Evolutionary conservation across 306 rosid genomes (phyloP), one percentile per base, ranked within the genome.

Genomic region (Adenanthera pavonina): DNA sequence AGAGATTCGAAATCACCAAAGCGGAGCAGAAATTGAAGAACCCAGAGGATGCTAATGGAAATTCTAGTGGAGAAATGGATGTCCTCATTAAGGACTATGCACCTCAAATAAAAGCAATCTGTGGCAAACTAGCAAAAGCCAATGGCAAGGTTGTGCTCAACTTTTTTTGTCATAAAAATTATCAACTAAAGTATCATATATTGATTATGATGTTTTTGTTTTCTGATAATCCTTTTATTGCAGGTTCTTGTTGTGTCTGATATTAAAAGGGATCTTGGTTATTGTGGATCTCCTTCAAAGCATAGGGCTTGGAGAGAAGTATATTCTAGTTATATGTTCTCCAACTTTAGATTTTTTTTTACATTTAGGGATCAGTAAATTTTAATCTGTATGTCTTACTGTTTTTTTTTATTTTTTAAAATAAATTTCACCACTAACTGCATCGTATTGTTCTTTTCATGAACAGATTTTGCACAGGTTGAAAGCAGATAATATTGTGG

Each of bases 241-340:
- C 72, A 95, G 99, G 97, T 95, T 82, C 98, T 93, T 81, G 89
- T 90, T 74, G 95, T 85, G 86, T 87, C 90, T 49, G 94, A 87
- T 81, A 80, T 95, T 41, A 95, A 88, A 82, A 93, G 88, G 86
- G 99, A 91, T 70, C 97, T 93, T 74, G 98, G 96, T 78, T 95
- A 93, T 71, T 69, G 76, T 64, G 92, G 94, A 83, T 66, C 89
- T 34, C 84, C 85, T 47, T 80, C 81, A 17, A 88, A 84, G 75
- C 99, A 89, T 70, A 89, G 82, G 84, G 90, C 87, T 47, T 93
- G 98, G 98, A 92, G 94, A 87, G 84, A 78, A 68, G 97, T 95
- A 78, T 87, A 35, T 70, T 82, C 79, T 69, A 14, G 33, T 60
- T 38, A 40, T 67, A 14, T 56, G 0, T 43, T 41, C 20, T 43